Conservation (phyloP, 768 basidiomycete genomes). For the Boletus edulis region DNA sequence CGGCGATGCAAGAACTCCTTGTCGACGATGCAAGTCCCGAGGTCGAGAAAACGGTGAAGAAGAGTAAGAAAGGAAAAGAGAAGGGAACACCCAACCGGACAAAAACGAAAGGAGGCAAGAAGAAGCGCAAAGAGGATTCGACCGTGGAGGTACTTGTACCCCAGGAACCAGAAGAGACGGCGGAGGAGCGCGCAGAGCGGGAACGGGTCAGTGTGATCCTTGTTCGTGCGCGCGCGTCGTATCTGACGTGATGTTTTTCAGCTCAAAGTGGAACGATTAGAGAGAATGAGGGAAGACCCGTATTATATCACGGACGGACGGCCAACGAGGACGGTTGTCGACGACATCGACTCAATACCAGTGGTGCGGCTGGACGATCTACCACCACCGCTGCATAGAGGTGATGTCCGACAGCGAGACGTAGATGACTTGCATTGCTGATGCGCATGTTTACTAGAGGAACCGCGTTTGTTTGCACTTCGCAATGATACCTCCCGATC, state of each 20-base stretch:
- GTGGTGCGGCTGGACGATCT: constrained; percentile 81
- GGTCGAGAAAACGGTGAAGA: constrained; percentile 39
- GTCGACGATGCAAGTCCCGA: constrained; percentile 36
- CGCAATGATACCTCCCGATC: constrained; percentile 39
- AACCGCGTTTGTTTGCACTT: constrained; percentile 45
- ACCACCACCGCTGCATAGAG: constrained; percentile 44
- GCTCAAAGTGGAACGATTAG: constrained; percentile 75
- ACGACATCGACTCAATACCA: constrained; percentile 90
- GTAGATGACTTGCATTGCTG: constrained; percentile 16
- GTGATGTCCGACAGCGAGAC: constrained; percentile 6
- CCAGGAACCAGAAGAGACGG: constrained; percentile 48
- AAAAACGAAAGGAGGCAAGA: constrained; percentile 40
- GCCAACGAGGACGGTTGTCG: constrained; percentile 36
- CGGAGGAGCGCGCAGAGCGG: constrained; percentile 56
- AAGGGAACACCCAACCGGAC: constrained; percentile 35
- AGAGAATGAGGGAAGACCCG: constrained; percentile 80
- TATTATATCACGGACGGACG: constrained; percentile 81
- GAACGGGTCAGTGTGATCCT: constrained; percentile 52
- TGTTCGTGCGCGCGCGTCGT: not conserved
- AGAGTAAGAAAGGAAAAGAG: constrained; percentile 44
- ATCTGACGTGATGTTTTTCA: constrained; percentile 31
- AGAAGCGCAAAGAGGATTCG: constrained; percentile 38
- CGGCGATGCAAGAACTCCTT: constrained; percentile 42
- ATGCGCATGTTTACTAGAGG: constrained; percentile 30
- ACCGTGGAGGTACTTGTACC: constrained; percentile 32